These are phyloP conservation scores for Adenanthera pavonina DNA, from an alignment of 306 rosid genomes.

Conservation along the genomic window DNA sequence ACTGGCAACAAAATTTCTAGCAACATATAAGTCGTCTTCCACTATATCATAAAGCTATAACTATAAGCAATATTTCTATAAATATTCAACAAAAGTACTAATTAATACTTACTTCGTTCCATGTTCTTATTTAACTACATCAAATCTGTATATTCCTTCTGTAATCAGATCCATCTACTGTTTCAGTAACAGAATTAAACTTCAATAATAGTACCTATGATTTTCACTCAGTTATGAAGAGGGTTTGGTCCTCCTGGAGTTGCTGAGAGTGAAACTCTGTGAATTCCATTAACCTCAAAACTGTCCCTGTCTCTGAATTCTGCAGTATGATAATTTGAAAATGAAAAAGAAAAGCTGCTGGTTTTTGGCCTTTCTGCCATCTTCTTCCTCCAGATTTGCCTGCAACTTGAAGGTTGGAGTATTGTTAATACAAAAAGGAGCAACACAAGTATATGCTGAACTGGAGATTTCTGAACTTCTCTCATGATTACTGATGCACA, in stretches of 20 bases:
- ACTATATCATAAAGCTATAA: not conserved
- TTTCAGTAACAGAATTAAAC: slow-evolving; percentile 10
- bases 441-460: slow-evolving; percentile 16
- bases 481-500: slow-evolving; percentile 17
- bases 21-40: not conserved
- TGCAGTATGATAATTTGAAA: slow-evolving; percentile 28
- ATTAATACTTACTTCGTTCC: not conserved
- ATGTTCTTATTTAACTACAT: not conserved
- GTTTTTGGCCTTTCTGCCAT: slow-evolving; percentile 41
- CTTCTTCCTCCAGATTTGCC: slow-evolving; percentile 42
- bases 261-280: slow-evolving; percentile 49
- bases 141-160: slow-evolving; percentile 15
- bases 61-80: not conserved
- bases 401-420: slow-evolving; percentile 48
- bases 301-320: slow-evolving; percentile 26
- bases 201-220: slow-evolving; percentile 3
- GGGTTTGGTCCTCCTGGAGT: slow-evolving; percentile 80
- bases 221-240: slow-evolving; percentile 62
- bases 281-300: slow-evolving; percentile 40
- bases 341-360: slow-evolving; percentile 39
- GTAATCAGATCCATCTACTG: slow-evolving; percentile 37
- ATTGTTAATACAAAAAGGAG: slow-evolving; percentile 40
- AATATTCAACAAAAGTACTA: not conserved
- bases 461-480: slow-evolving; percentile 22
- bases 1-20: not conserved